Conservation (phyloP, 1,139 yeast species). For the Lodderomyces elongisporus region DNA sequence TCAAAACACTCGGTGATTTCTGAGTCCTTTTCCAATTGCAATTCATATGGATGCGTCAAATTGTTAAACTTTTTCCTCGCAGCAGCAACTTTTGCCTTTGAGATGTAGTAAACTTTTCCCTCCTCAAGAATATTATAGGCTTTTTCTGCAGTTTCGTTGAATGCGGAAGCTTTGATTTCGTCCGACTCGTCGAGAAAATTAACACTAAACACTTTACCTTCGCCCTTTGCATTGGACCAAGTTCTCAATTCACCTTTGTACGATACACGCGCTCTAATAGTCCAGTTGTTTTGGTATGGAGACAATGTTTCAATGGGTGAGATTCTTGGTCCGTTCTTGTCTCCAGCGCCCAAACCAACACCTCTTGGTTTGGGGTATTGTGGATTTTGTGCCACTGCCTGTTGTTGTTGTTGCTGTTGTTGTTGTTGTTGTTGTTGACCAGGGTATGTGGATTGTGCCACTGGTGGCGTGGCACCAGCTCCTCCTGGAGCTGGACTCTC, state of each 20-base stretch:
- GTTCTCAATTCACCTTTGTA: constrained; percentile 83
- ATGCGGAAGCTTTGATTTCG: constrained; percentile 94
- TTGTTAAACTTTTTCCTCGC: constrained; percentile 86
- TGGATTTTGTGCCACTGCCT: constrained; percentile 1
- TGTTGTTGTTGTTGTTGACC: constrained; percentile 1
- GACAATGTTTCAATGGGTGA: constrained; percentile 83
- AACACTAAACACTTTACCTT: constrained; percentile 85
- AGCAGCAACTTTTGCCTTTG: constrained; percentile 74
- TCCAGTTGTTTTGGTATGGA: constrained; percentile 89
- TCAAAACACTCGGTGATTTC: constrained; percentile 69
- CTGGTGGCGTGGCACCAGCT: constrained; percentile 10
- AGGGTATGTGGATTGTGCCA: constrained; percentile 10
- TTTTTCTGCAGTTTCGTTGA: constrained; percentile 80
- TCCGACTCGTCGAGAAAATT: constrained; percentile 91
- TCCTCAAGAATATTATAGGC: constrained; percentile 73
- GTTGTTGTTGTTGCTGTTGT: constrained; percentile 3
- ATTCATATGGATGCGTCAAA: constrained; percentile 83
- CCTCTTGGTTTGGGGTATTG: constrained; percentile 8
- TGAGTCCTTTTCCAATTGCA: constrained; percentile 76
- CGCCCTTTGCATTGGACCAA: constrained; percentile 83
- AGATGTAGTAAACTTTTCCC: constrained; percentile 82
- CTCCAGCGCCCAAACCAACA: constrained; percentile 1
- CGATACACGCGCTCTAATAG: constrained; percentile 86
- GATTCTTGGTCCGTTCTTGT: constrained; percentile 25
- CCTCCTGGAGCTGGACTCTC: constrained; percentile 13